Base-by-base conservation (phyloP, 306 rosid genomes). In the Cicer chorassanicum region DNA sequence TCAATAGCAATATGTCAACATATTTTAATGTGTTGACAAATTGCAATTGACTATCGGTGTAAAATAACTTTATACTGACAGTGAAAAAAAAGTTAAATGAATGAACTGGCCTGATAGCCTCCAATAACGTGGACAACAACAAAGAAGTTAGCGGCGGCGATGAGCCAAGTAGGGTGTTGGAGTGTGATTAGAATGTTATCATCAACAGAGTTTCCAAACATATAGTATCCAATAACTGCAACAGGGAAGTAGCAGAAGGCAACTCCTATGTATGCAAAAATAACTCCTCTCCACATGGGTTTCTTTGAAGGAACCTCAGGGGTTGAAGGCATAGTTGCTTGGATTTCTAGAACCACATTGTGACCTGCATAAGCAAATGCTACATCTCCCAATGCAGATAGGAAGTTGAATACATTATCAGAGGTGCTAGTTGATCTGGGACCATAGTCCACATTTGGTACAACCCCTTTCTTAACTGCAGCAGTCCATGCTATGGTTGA, bases 361-460 rank as follows among this genome's bases (percentile, higher is more conserved):
- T 93, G 98, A 1, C 96, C 98, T 9, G 98, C 98, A 44, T 86
- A 91, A 1, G 98, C 92, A 73, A 93, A 93, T 5, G 98, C 98
- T n/a, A 93, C 64, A 21, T 93, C 96, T 1, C 98, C 98, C 81
- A 93, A 46, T 0, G 89, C 92, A 8, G 82, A 64, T 7, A 89
- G 44, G 89, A 91, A 87, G 83, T 87, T 72, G 56, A 91, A 81
- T 1, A 68, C 53, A 0, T 1, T 24, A 6, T 82, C 96, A 0
- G 82, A 0, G 0, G 49, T 4, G 41, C 21, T 40, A 1, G 11
- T 11, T 5, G 82, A 67, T 29, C 4, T 75, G 6, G 5, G 8
- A 13, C 80, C 12, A 36, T 93, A 91, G 61, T 70, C 46, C 39
- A 89, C 88, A 15, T 84, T 9, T 0, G 85, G 76, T 38, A 9